Base-by-base conservation (phyloP, 2,329 filamentous ascomycete genomes). In the Fonsecaea monophora region DNA sequence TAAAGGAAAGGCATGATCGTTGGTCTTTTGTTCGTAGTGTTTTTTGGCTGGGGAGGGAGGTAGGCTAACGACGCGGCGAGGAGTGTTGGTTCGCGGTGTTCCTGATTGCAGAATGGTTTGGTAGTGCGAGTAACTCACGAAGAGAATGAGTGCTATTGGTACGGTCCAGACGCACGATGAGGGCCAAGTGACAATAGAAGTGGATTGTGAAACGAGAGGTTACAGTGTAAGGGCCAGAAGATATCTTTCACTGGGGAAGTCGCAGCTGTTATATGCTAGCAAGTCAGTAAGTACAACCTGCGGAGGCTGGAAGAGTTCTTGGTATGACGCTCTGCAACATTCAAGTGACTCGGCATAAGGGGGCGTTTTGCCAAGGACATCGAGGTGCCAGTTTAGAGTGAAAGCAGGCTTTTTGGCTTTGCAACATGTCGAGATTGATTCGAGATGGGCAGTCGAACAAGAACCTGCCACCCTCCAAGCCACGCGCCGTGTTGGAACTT, bases 1-100 rank as follows among this genome's bases (percentile, higher is more conserved):
- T 75, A 80, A 70, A 78, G 75, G 68, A 79, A 75, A 38, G 64
- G 67, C 64, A 69, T 69, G 8, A 21, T 65, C 21, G 18, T 67
- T 15, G 8, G 15, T 21, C 42, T 45, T 54, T 15, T 45, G n/a
- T 34, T n/a, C 3, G 7, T 30, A n/a, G 12, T 12, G 8, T 1
- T 21, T 21, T 60, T 18, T 61, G 45, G 42, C 18, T 18, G 25
- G 6, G 6, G 34, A 30, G 6, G 13, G 40, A 25, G 10, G 2
- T 15, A 34, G 59, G 34, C 40, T 12, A 21, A n/a, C 53, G 42
- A 40, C 21, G 32, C 18, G 40, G n/a, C 40, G 15, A 45, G 40
- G 15, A 18, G 15, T 45, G 40, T n/a, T 25, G 25, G 2, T 45
- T 18, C n/a, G n/a, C 8, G 40, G n/a, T 45, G 12, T 21, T 18